Evolutionary conservation across 768 basidiomycete genomes (phyloP).

Genomic region (Mycena capillaripes): DNA sequence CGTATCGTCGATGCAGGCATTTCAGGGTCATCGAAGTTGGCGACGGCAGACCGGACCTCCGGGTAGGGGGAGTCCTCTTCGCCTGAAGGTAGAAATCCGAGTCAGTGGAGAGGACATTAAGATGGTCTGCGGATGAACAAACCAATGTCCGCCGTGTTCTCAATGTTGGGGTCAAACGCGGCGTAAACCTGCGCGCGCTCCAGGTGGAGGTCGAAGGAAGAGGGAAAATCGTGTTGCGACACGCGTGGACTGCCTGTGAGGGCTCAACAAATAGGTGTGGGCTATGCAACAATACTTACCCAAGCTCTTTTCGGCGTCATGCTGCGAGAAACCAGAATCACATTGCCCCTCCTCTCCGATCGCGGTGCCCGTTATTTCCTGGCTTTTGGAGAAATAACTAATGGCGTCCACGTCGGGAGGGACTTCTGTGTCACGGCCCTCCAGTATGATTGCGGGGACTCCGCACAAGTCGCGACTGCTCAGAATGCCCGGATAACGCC

Average conservation of each 20-base stretch:
- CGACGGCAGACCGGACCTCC: constrained; percentile 84
- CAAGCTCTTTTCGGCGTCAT: constrained; percentile 5
- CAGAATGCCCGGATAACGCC: not conserved
- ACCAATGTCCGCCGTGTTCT: constrained; percentile 43
- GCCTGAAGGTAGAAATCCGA: not conserved
- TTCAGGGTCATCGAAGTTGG: constrained; percentile 76
- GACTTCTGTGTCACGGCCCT: constrained; percentile 6
- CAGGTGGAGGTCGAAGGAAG: constrained; percentile 25
- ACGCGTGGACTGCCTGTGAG: constrained; percentile 33
- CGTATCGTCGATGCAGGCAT: constrained; percentile 75
- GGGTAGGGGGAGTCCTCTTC: constrained; percentile 88
- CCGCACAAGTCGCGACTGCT: not conserved
- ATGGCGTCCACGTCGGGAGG: constrained; percentile 32
- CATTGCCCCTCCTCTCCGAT: constrained; percentile 29
- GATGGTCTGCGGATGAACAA: constrained; percentile 7
- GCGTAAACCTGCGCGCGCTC: constrained; percentile 40
- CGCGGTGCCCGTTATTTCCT: constrained; percentile 21
- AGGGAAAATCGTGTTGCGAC: constrained; percentile 7
- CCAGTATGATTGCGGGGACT: constrained; percentile 20
- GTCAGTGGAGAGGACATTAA: not conserved
- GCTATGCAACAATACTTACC: not conserved
- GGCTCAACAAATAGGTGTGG: not conserved
- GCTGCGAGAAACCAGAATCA: constrained; percentile 4
- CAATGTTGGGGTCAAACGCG: constrained; percentile 53
- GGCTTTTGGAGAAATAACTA: constrained; percentile 14